phyloP scores from a whole-genome alignment of 169 alveolate genomes.

The Blepharisma undulans region DNA sequence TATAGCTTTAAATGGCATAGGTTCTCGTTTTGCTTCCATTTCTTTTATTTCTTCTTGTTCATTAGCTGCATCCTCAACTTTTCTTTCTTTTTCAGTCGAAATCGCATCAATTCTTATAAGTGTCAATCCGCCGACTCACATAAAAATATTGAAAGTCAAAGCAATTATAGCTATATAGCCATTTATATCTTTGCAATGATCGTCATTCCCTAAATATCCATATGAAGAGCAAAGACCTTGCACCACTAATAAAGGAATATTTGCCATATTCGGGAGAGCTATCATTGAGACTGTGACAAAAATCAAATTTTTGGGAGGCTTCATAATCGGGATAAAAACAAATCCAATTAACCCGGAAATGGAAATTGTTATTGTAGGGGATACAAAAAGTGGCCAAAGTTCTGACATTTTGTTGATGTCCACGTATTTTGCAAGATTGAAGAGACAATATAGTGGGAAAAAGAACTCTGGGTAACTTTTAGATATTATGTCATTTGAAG shows the following conservation, averaged over 20 bases:
- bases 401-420: background rate
- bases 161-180: background rate
- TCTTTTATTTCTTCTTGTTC: background rate
- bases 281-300: background rate
- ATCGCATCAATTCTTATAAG: background rate
- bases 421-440: background rate
- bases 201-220: background rate
- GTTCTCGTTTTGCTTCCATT: background rate
- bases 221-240: constrained; percentile 19
- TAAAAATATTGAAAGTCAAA: background rate
- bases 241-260: background rate
- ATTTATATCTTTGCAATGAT: background rate
- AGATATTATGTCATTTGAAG: background rate
- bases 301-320: background rate
- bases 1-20: background rate
- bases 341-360: background rate
- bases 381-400: constrained; percentile 11
- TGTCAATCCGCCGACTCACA: background rate
- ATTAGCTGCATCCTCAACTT: background rate
- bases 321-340: background rate
- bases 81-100: background rate
- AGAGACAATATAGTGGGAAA: background rate
- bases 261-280: background rate
- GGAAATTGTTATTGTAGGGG: background rate
- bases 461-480: background rate